Evolutionary conservation across 441 rosid species (phyloP), one percentile per base, ranked within the genome.

Genomic region (Gossypium davidsonii): DNA sequence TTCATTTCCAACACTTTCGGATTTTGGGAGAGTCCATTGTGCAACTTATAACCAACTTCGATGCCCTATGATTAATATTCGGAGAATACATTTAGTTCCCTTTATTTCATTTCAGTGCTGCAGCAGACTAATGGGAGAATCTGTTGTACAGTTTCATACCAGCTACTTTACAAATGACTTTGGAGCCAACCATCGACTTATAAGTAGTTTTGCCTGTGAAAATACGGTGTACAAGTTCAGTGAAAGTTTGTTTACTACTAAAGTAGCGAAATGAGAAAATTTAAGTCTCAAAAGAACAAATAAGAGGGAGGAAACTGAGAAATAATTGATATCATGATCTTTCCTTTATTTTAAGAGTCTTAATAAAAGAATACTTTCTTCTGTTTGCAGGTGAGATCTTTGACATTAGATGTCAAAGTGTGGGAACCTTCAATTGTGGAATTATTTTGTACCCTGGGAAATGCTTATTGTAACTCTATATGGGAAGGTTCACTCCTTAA

Each of bases 371-470:
- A 42, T 46, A 31, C 7, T 72, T 6, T 48, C 72, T 73, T 11
- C 73, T 60, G 81, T 82, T 64, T 83, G 82, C 85, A 94, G 97
- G 98, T 94, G 76, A 89, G 98, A 72, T 94, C 98, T 63, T 80
- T 94, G 74, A 87, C 90, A 3, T 79, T 94, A 55, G 98, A 94
- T 82, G 98, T 92, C 78, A 92, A 85, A 86, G 96, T 92, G 56
- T 94, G 98, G 98, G 98, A 94, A 83, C 88, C 91, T 77, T 80
- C 97, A 12, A 79, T 94, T 28, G 75, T 94, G 87, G 89, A 89
- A 53, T 79, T 94, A 65, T 94, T 94, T 77, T 79, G 80, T 62
- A 70, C 81, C 23, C 81, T 94, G 86, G 98, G 98, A 26, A 94
- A 94, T 83, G 76, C 82, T 34, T 92, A 86, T 77, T 89, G 93